These are phyloP conservation scores for Apiospora phragmitis DNA, from an alignment of 2,329 filamentous ascomycete species.

Conservation along the genomic window DNA sequence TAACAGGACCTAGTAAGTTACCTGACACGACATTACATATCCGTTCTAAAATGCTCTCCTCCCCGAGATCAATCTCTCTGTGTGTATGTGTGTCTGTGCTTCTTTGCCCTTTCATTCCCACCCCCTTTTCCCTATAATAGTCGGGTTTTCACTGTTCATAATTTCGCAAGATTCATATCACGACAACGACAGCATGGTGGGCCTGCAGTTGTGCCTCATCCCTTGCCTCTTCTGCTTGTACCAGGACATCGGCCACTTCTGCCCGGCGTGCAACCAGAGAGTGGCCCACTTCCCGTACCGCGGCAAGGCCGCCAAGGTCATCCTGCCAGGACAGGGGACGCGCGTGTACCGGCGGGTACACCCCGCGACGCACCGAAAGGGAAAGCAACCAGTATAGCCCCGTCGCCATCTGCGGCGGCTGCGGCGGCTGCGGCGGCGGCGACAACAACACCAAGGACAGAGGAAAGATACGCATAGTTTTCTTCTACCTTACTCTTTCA, in stretches of 20 bases:
- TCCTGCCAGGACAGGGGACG: not conserved
- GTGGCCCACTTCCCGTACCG: not conserved
- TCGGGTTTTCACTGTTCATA: not conserved
- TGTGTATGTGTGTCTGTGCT: not conserved
- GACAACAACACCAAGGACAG: not conserved
- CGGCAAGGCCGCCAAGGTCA: not conserved
- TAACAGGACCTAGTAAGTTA: not conserved
- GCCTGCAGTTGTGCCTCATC: not conserved
- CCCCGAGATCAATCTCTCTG: not conserved
- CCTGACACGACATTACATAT: not conserved
- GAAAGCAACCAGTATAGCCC: not conserved
- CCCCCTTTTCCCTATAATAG: not conserved
- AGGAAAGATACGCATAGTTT: no score
- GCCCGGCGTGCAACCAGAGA: not conserved
- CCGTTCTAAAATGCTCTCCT: not conserved
- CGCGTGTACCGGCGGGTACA: not conserved
- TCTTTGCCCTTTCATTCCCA: not conserved
- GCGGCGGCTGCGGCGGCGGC: no score
- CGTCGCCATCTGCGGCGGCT: no score
- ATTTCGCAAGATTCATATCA: not conserved
- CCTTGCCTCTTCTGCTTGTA: not conserved
- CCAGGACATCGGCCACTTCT: not conserved
- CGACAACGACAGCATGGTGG: not conserved
- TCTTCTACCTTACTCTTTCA: no score
- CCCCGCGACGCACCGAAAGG: not conserved